A percentile compares a stretch with the other conserved stretches of the same genome.
Conservation (phyloP, 2,329 filamentous ascomycete species). For the Apiospora marii region DNA sequence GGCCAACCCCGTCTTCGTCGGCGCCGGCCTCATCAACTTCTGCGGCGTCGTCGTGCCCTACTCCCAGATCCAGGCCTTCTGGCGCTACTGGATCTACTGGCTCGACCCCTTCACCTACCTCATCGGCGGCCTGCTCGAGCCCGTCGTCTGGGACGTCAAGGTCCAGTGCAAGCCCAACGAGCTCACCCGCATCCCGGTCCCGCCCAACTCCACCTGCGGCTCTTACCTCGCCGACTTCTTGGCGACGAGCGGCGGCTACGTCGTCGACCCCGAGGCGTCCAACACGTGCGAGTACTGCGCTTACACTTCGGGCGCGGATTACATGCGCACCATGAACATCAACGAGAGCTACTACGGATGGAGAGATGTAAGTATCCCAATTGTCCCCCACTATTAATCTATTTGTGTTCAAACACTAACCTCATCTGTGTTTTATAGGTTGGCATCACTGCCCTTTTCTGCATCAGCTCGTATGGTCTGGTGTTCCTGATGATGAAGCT, state of each 20-base stretch:
- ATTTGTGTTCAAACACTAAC: not conserved
- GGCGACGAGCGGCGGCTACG: constrained; percentile 56
- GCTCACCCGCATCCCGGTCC: constrained; percentile 56
- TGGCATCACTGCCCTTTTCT: constrained; percentile 52
- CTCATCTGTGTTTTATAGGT: constrained; percentile 13
- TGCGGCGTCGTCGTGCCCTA: constrained; percentile 81
- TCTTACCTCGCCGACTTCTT: constrained; percentile 71
- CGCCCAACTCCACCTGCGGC: constrained; percentile 69
- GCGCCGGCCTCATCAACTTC: constrained; percentile 64
- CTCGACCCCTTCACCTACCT: constrained; percentile 75
- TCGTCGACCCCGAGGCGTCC: constrained; percentile 23
- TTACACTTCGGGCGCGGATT: constrained; percentile 33
- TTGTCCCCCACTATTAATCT: not conserved
- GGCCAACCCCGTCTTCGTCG: constrained; percentile 69
- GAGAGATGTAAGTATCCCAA: constrained; percentile 29
- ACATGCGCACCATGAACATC: constrained; percentile 32
- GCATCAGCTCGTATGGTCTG: constrained; percentile 48
- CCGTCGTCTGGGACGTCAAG: constrained; percentile 61
- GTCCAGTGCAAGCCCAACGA: constrained; percentile 55
- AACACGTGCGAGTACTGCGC: constrained; percentile 29
- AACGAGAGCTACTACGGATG: constrained; percentile 32
- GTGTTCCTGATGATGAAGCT: constrained; percentile 58
- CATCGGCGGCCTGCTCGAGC: constrained; percentile 73
- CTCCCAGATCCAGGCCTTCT: constrained; percentile 70
- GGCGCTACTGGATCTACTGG: constrained; percentile 76